Base-by-base conservation (phyloP, 2,329 filamentous ascomycete genomes). In the Beauveria asiatica region DNA sequence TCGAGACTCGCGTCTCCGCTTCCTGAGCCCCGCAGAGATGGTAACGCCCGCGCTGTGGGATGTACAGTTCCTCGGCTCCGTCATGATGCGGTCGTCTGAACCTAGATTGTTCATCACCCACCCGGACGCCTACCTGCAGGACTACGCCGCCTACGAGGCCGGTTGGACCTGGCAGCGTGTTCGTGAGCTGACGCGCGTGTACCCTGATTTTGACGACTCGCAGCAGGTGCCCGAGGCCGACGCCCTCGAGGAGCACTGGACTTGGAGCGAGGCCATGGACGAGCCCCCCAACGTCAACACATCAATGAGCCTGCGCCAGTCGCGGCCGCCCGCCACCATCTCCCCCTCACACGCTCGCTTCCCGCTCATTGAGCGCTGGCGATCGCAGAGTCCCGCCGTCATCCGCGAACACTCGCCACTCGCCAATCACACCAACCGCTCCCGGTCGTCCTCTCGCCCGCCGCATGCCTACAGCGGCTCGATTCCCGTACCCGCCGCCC, bases 61-160 rank as follows among this genome's bases (percentile, higher is more conserved):
- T 56, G 83, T 86, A 2, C 78, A 83, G 10, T 92, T 92, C 63
- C 78, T 93, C 30, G 79, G 80, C 54, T 85, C 87, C 52, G 83
- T 92, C 42, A 82, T 89, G 67, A 92, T 92, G 89, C 84, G 86
- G 67, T 80, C 84, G 33, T 79, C 82, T 10, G 79, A 82, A 63
- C 84, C 85, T 63, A 81, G 89, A 9, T 79, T 93, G 13, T 93
- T 89, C 72, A 79, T 92, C 61, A 93, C 89, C 1, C 87, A 90
- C 61, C 83, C 86, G 3, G 85, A 88, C 65, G 86, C 87, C 1
- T 93, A 93, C 64, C 74, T 89, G 2, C 89, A 93, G 67, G 82
- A 85, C 62, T 70, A 75, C 16, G 73, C 78, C 37, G 76, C 80
- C 5, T 79, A 81, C 42, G 77, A 80, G 48, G 69, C 75, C 10